These are phyloP conservation scores for Eutrema heterophyllum DNA, from an alignment of 345 rosid genomes.

Conservation along the genomic window DNA sequence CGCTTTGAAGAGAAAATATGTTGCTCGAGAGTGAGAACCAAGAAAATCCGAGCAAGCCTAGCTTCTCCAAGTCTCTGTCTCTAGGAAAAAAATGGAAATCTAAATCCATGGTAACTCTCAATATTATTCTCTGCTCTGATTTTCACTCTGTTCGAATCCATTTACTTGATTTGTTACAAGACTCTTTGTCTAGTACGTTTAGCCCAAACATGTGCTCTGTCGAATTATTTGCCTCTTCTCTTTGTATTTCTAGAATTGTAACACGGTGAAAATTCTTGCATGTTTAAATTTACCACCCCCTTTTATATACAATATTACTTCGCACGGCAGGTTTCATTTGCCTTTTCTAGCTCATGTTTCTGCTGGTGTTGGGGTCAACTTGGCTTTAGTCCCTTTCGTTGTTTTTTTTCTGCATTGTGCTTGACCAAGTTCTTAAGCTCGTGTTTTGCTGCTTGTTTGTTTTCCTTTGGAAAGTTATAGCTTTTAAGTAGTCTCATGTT, in stretches of 20 bases:
- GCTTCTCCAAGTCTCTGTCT: conserved; percentile 19
- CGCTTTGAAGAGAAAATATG: neutral
- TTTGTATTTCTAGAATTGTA: neutral
- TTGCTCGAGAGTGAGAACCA: neutral
- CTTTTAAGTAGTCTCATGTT: neutral
- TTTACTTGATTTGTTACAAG: too few species aligned
- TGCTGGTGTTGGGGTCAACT: neutral
- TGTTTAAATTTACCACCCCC: too few species aligned
- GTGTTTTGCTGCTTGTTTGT: neutral
- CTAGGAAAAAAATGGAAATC: conserved; percentile 17
- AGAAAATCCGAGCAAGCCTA: neutral
- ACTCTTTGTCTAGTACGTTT: too few species aligned
- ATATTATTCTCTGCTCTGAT: neutral
- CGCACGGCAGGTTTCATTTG: too few species aligned
- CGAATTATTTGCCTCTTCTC: neutral
- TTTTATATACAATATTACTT: too few species aligned
- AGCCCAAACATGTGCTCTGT: neutral
- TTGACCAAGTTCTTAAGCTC: neutral
- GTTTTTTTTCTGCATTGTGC: neutral
- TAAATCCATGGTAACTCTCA: conserved; percentile 12
- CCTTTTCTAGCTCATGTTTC: neutral
- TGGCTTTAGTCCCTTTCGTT: neutral
- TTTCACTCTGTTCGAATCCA: neutral
- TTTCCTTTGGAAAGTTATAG: neutral
- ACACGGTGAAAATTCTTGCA: too few species aligned